Percentiles rank a stretch among this genome's conserved stretches.
These are phyloP conservation scores for Amanita pseudoporphyria DNA, from an alignment of 768 basidiomycete species.

Conservation along the genomic window DNA sequence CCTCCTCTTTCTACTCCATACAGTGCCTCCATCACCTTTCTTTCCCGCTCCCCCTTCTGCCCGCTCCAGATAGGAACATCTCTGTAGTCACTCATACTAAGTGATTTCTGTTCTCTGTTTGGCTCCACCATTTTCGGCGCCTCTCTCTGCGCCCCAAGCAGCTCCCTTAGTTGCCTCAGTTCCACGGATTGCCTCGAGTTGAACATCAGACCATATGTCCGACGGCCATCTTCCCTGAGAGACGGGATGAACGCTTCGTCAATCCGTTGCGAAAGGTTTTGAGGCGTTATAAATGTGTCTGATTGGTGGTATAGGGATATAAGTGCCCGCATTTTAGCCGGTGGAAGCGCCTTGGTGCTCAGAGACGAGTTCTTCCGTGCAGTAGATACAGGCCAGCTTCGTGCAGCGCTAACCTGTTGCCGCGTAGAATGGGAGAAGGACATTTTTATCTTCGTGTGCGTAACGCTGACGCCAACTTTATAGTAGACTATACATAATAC, in stretches of 20 bases:
- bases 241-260: constrained; percentile 47
- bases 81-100: background rate
- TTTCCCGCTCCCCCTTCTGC: constrained; percentile 23
- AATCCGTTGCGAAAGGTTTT: constrained; percentile 56
- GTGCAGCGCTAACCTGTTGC: too few species aligned
- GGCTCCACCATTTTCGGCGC: constrained; percentile 31
- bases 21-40: constrained; percentile 38
- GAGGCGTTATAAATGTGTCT: constrained; percentile 58
- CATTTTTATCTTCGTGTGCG: too few species aligned
- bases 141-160: constrained; percentile 16
- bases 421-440: too few species aligned
- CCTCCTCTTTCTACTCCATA: constrained; percentile 34
- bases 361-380: too few species aligned
- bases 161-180: constrained; percentile 11
- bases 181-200: background rate
- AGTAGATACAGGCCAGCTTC: too few species aligned
- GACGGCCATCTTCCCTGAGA: background rate
- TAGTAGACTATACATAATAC: background rate
- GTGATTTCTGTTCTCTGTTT: constrained; percentile 13
- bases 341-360: constrained; percentile 25
- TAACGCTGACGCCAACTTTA: background rate
- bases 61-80: constrained; percentile 19
- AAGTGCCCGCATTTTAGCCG: constrained; percentile 59
- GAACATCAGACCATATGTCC: background rate
- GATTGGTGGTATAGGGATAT: constrained; percentile 73